Conservation (phyloP, 305 asterid genomes). For the Lippia alba region DNA sequence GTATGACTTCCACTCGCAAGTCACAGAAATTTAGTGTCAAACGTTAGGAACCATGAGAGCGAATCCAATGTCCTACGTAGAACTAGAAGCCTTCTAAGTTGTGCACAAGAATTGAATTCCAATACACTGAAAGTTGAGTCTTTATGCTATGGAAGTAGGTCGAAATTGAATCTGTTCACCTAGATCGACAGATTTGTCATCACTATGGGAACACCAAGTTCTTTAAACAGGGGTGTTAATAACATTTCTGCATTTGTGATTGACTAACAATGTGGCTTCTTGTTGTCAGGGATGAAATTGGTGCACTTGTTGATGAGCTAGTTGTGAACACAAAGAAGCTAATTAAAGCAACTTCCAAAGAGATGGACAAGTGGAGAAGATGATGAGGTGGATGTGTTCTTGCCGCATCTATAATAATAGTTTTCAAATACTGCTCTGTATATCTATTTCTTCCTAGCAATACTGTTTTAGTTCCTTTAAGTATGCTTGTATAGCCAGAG, state of each 20-base stretch:
- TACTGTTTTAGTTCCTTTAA: conserved; percentile 3
- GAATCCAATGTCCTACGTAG: too few relatives aligned
- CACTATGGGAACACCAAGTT: too few relatives aligned
- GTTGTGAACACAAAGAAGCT: conserved; percentile 50
- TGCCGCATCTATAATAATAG: background rate
- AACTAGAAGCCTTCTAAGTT: conserved; percentile 1
- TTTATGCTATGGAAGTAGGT: background rate
- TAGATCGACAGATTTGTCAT: too few relatives aligned
- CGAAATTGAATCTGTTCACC: too few relatives aligned
- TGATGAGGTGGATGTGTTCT: conserved; percentile 5
- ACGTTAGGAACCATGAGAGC: too few relatives aligned
- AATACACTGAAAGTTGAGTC: background rate
- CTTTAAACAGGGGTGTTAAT: too few relatives aligned
- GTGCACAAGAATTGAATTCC: background rate
- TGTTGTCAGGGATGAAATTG: conserved; percentile 51
- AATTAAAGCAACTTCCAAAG: conserved; percentile 47
- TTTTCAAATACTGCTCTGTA: conserved; percentile 6
- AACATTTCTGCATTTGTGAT: background rate
- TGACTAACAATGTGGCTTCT: conserved; percentile 15
- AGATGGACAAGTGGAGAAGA: conserved; percentile 61
- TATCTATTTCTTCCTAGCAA: conserved; percentile 1
- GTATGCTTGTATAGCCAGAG: conserved; percentile 16
- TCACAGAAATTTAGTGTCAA: too few relatives aligned
- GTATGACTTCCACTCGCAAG: too few relatives aligned
- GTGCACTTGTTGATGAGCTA: conserved; percentile 54